A percentile compares a stretch with the other conserved stretches of the same genome.
phyloP scores from a whole-genome alignment of 2,329 filamentous ascomycete genomes.

The Hymenoscyphus occultus region DNA sequence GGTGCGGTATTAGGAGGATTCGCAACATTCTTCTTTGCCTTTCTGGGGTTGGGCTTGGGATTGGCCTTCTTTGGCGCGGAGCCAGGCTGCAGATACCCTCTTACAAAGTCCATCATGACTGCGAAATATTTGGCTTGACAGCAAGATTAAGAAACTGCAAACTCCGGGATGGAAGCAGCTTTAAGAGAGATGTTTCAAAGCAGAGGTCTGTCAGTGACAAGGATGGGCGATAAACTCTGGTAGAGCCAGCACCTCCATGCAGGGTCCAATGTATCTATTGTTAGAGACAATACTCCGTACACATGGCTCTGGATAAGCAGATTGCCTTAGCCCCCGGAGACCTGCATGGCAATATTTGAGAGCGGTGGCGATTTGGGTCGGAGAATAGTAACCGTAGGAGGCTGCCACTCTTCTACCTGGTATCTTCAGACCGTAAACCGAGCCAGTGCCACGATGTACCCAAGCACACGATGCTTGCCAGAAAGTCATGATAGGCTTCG shows the following conservation, averaged over 20 bases:
- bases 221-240: too few species aligned
- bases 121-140: neutral
- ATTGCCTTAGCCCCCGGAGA: neutral
- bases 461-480: neutral
- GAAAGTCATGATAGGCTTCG: neutral
- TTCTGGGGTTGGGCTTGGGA: neutral
- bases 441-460: neutral
- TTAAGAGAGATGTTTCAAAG: neutral
- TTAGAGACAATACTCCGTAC: neutral
- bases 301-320: constrained; percentile 1
- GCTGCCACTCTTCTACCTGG: neutral
- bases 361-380: neutral
- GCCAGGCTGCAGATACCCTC: constrained; percentile 1
- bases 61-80: neutral
- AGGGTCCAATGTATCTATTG: neutral
- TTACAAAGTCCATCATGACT: neutral
- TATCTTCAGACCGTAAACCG: neutral
- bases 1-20: neutral
- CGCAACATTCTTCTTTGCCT: neutral
- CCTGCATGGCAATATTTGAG: neutral
- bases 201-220: neutral
- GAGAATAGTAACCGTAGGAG: neutral
- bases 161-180: neutral
- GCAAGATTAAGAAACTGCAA: neutral
- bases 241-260: neutral